Percentiles rank a stretch among this genome's conserved stretches.
phyloP scores from a whole-genome alignment of 169 alveolate species.

The Plasmodium fragile region DNA sequence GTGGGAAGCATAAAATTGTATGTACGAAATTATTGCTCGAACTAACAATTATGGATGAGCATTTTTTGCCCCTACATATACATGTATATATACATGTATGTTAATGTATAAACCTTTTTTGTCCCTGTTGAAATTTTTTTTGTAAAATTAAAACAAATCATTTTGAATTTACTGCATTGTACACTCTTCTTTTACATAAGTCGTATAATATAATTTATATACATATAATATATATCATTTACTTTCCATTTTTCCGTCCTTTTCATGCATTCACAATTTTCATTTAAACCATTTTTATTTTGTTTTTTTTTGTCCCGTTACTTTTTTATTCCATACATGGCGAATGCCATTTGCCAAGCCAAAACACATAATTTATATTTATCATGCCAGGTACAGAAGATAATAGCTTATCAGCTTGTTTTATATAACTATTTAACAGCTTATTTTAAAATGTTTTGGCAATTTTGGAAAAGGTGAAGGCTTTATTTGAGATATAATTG shows the following conservation, averaged over 20 bases:
- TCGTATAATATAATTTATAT: neutral
- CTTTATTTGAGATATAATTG: neutral
- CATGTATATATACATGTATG: neutral
- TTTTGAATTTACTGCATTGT: neutral
- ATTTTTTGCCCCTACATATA: neutral
- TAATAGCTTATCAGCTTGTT: neutral
- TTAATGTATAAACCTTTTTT: neutral
- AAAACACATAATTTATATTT: neutral
- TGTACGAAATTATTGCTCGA: neutral
- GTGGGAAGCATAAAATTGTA: neutral
- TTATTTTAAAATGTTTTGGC: neutral
- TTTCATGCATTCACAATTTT: neutral
- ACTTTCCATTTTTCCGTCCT: neutral
- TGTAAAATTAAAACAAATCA: neutral
- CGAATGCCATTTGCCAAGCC: neutral
- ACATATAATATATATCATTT: neutral
- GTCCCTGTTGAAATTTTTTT: neutral
- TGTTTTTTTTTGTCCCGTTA: neutral
- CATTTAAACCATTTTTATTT: neutral
- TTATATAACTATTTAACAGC: neutral
- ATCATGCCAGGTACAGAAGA: neutral
- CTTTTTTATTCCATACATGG: neutral
- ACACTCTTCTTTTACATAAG: neutral
- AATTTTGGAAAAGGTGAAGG: neutral
- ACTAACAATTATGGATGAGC: neutral